Percentiles rank a stretch among this genome's conserved stretches.
Evolutionary conservation across 306 rosid genomes (phyloP).

Genomic region (Nissolia schottii): DNA sequence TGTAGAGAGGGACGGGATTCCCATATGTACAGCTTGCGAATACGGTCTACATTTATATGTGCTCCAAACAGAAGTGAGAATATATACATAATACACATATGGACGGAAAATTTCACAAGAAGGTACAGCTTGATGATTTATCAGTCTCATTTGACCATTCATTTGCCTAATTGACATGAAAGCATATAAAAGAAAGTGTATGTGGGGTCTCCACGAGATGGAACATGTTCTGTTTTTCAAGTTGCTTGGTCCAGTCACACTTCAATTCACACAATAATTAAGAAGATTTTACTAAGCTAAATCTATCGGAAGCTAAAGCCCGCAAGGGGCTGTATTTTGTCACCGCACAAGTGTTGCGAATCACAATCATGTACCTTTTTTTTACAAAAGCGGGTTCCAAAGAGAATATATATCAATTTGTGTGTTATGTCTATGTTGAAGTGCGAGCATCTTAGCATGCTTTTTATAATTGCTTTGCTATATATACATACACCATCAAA

Average conservation of each 20-base stretch:
- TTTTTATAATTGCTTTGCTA: not conserved
- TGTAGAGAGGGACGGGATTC: constrained; percentile 19
- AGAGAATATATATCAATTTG: constrained; percentile 6
- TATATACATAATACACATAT: not conserved
- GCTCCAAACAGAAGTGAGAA: constrained; percentile 17
- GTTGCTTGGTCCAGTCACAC: constrained; percentile 29
- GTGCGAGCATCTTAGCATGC: constrained; percentile 8
- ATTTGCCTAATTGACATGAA: constrained; percentile 41
- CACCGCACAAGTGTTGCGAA: constrained; percentile 16
- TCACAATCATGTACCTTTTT: constrained; percentile 20
- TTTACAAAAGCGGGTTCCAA: constrained; percentile 2
- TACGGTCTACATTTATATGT: constrained; percentile 15
- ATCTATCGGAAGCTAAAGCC: not conserved
- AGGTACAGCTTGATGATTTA: constrained; percentile 17
- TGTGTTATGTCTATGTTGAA: constrained; percentile 3
- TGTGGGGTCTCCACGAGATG: constrained; percentile 31
- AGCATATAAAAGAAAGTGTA: constrained; percentile 27
- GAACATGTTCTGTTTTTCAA: constrained; percentile 43
- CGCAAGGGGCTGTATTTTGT: not conserved
- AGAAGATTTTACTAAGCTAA: constrained; percentile 1
- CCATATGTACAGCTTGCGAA: constrained; percentile 16
- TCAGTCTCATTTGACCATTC: constrained; percentile 51
- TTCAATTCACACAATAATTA: constrained; percentile 22
- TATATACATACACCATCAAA: constrained; percentile 1
- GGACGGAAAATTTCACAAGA: constrained; percentile 20